Conservation (phyloP, 176 grass and related monocot species). For the Ensete glaucum region DNA sequence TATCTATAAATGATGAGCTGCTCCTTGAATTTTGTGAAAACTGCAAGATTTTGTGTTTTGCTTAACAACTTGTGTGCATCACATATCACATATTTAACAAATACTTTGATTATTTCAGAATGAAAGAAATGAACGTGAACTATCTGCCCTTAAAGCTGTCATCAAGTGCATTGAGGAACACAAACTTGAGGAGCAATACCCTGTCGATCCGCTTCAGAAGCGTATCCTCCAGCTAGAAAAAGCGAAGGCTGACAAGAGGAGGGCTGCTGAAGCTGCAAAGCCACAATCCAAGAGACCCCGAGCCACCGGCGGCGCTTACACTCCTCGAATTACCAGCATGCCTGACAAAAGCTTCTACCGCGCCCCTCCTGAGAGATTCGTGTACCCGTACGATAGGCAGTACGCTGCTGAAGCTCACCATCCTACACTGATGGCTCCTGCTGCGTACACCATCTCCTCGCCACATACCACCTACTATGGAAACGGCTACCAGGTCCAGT, state of each 20-base stretch:
- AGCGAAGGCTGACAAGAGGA: constrained; percentile 93
- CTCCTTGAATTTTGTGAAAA: too few species aligned
- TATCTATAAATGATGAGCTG: too few species aligned
- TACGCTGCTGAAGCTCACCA: constrained; percentile 55
- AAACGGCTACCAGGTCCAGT: constrained; percentile 79
- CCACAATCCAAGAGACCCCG: constrained; percentile 85
- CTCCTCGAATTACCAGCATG: constrained; percentile 36
- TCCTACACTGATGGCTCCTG: constrained; percentile 36
- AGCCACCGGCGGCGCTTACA: constrained; percentile 45
- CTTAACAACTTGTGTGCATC: too few species aligned
- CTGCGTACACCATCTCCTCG: constrained; percentile 54
- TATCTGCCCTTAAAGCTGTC: constrained; percentile 67
- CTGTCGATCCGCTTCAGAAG: constrained; percentile 64
- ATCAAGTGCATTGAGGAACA: constrained; percentile 94
- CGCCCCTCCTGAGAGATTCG: constrained; percentile 17
- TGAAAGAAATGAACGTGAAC: constrained; percentile 73
- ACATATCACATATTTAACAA: too few species aligned
- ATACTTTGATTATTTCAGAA: constrained; percentile 33
- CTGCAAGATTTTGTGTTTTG: too few species aligned
- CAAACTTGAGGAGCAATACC: constrained; percentile 70
- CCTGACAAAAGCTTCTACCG: constrained; percentile 79
- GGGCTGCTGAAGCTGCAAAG: constrained; percentile 72
- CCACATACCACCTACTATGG: constrained; percentile 61
- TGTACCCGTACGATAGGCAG: constrained; percentile 55
- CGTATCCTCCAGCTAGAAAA: constrained; percentile 84